A percentile compares a stretch with the other conserved stretches of the same genome.
Evolutionary conservation across 2,329 filamentous ascomycete genomes (phyloP).

Genomic region (Juglanconis oblonga): DNA sequence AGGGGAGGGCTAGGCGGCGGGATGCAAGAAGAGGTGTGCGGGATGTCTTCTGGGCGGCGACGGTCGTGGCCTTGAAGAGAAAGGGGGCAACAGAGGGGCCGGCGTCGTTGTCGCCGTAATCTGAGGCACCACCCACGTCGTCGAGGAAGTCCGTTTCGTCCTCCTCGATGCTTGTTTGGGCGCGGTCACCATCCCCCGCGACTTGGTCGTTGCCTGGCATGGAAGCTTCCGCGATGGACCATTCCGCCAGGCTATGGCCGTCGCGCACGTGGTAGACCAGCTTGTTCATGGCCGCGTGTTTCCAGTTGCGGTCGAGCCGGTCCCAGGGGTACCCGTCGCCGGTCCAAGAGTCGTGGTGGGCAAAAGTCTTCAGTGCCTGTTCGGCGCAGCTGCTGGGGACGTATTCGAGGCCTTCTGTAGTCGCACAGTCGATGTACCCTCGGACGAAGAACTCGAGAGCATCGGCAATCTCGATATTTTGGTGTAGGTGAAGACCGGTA

Average conservation of each 20-base stretch:
- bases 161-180: not conserved
- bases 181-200: not conserved
- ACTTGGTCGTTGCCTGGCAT: not conserved
- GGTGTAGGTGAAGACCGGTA: not conserved
- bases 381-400: constrained; percentile 48
- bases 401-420: constrained; percentile 29
- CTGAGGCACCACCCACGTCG: not conserved
- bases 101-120: not conserved
- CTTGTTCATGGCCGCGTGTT: not conserved
- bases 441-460: not conserved
- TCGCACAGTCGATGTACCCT: not conserved
- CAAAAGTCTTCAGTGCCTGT: constrained; percentile 46
- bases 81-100: not conserved
- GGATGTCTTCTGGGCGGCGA: not conserved
- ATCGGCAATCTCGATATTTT: not conserved
- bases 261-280: not conserved
- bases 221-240: not conserved
- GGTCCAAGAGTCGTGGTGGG: not conserved
- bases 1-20: not conserved
- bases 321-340: not conserved
- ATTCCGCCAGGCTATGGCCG: not conserved
- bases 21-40: not conserved
- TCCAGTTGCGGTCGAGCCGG: not conserved
- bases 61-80: not conserved
- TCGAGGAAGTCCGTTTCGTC: not conserved